These are phyloP conservation scores for Aristolochia fimbriata DNA, from an alignment of 164 flowering plant genomes.

Conservation along the genomic window DNA sequence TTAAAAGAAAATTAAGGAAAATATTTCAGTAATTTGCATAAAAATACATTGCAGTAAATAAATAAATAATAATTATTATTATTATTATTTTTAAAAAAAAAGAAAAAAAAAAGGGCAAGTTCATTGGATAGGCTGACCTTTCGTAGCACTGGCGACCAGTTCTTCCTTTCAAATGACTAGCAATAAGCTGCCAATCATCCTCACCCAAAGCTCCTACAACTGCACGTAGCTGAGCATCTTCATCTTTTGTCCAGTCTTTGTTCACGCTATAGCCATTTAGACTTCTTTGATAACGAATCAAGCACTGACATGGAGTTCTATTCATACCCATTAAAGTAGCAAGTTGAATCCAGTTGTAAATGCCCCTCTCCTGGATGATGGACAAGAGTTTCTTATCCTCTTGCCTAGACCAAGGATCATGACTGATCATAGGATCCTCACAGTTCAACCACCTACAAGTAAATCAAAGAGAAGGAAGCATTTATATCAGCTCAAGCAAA, in stretches of 20 bases:
- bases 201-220: conserved; percentile 74
- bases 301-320: conserved; percentile 86
- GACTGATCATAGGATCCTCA: conserved; percentile 79
- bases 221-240: conserved; percentile 67
- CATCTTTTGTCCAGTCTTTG: conserved; percentile 77
- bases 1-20: no score
- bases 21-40: background rate
- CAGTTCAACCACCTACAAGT: conserved; percentile 68
- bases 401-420: conserved; percentile 40
- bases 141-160: conserved; percentile 89
- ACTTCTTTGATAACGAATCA: conserved; percentile 84
- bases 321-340: conserved; percentile 52
- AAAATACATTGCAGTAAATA: background rate
- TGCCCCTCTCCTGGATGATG: conserved; percentile 48
- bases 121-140: conserved; percentile 40
- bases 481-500: background rate
- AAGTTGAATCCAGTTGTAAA: conserved; percentile 66
- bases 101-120: no score
- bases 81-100: background rate
- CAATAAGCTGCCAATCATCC: conserved; percentile 78
- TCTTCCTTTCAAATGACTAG: conserved; percentile 59
- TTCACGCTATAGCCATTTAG: conserved; percentile 66
- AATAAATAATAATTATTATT: no score
- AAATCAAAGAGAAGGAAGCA: background rate
- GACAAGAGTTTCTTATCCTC: conserved; percentile 68